These are phyloP conservation scores for Croton setiger DNA, from an alignment of 441 rosid genomes.

Conservation along the genomic window DNA sequence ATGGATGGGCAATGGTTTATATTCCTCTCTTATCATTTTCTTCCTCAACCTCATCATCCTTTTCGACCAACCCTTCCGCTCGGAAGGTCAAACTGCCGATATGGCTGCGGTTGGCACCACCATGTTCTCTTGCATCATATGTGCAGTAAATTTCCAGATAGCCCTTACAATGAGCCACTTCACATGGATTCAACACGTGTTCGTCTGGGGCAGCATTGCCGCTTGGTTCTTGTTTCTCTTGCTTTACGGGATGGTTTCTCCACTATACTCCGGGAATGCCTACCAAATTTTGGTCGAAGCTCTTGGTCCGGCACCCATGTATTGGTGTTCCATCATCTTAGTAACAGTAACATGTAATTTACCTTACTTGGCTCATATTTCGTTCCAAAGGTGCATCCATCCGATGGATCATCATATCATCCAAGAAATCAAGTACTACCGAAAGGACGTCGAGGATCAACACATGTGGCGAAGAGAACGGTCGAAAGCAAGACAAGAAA, in stretches of 20 bases:
- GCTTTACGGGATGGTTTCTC: slow-evolving; percentile 80
- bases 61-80: slow-evolving; percentile 74
- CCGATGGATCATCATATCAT: slow-evolving; percentile 98
- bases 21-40: slow-evolving; percentile 72
- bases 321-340: slow-evolving; percentile 67
- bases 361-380: slow-evolving; percentile 73
- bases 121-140: slow-evolving; percentile 93
- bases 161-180: slow-evolving; percentile 95
- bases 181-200: slow-evolving; percentile 97
- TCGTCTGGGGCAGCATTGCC: slow-evolving; percentile 88
- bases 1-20: slow-evolving; percentile 93
- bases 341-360: slow-evolving; percentile 73
- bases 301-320: slow-evolving; percentile 84
- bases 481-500: slow-evolving; percentile 82
- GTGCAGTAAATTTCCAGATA: slow-evolving; percentile 93
- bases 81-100: slow-evolving; percentile 84
- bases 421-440: slow-evolving; percentile 93
- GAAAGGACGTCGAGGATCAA: slow-evolving; percentile 75
- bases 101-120: slow-evolving; percentile 87
- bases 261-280: slow-evolving; percentile 64
- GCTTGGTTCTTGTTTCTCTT: slow-evolving; percentile 85
- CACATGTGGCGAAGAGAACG: slow-evolving; percentile 88
- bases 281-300: slow-evolving; percentile 71
- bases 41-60: slow-evolving; percentile 68
- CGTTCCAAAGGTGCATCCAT: slow-evolving; percentile 74